Percentiles rank a stretch among this genome's conserved stretches.
Evolutionary conservation across 1,139 yeast genomes (phyloP).

Genomic region (Blastobotrys petasosporus): DNA sequence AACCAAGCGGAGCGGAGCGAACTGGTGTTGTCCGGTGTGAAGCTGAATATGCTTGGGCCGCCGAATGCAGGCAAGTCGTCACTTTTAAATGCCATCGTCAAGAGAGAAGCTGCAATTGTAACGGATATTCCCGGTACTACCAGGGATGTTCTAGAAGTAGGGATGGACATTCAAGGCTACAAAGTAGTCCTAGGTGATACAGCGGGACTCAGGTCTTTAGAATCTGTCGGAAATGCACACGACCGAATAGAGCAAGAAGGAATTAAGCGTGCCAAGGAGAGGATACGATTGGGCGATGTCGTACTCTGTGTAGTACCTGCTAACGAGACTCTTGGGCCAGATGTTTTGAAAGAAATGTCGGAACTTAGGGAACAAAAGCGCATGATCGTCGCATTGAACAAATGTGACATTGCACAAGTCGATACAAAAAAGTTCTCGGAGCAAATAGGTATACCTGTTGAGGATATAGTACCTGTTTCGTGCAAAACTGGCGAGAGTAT

Average conservation of each 20-base stretch:
- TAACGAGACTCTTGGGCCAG: conserved; percentile 10
- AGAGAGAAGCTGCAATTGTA: conserved; percentile 84
- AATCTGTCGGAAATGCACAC: conserved; percentile 9
- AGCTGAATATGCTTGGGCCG: conserved; percentile 72
- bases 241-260: conserved; percentile 78
- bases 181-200: conserved; percentile 86
- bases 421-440: conserved; percentile 1
- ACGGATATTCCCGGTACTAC: conserved; percentile 94
- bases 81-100: conserved; percentile 62
- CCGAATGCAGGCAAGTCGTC: conserved; percentile 98
- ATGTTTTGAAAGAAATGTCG: conserved; percentile 24
- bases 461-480: conserved; percentile 48
- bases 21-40: conserved; percentile 66
- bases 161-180: conserved; percentile 75
- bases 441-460: conserved; percentile 30
- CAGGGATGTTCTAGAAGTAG: conserved; percentile 78
- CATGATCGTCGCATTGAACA: conserved; percentile 32
- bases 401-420: conserved; percentile 26
- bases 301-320: conserved; percentile 34
- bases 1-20: conserved; percentile 53
- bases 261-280: conserved; percentile 62
- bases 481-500: conserved; percentile 59
- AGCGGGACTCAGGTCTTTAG: conserved; percentile 72
- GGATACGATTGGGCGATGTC: conserved; percentile 61
- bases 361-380: conserved; percentile 23